Conservation (phyloP, 345 rosid species). For the Anacardium occidentale region DNA sequence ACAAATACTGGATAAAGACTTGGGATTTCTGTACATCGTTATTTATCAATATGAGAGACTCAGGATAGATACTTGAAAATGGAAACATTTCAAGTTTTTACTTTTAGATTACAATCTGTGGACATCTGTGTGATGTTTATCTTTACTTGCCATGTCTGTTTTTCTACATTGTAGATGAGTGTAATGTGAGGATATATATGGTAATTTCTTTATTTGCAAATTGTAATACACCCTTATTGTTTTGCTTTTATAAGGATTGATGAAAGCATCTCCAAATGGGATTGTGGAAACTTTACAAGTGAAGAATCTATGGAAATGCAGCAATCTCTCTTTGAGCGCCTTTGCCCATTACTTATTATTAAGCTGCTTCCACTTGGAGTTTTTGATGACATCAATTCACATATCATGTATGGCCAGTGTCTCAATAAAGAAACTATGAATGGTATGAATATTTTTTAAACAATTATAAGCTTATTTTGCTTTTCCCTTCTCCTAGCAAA, state of each 20-base stretch:
- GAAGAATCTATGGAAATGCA: slow-evolving; percentile 38
- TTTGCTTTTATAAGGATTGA: slow-evolving; percentile 35
- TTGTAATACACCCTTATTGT: slow-evolving; percentile 1
- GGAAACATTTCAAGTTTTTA: neutral
- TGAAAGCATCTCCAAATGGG: slow-evolving; percentile 37
- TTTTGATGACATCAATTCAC: slow-evolving; percentile 53
- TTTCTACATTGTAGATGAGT: neutral
- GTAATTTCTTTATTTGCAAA: neutral
- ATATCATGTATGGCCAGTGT: slow-evolving; percentile 57
- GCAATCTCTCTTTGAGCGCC: slow-evolving; percentile 63
- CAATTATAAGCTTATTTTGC: slow-evolving; percentile 10
- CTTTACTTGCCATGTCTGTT: neutral
- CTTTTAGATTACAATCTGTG: neutral
- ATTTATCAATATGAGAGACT: neutral
- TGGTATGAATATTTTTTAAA: slow-evolving; percentile 37
- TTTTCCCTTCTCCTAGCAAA: neutral
- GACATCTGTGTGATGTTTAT: neutral
- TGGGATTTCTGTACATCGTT: neutral
- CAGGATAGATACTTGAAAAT: neutral
- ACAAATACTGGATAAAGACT: neutral
- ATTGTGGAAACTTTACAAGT: slow-evolving; percentile 27
- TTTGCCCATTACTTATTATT: slow-evolving; percentile 81
- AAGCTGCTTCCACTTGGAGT: slow-evolving; percentile 82
- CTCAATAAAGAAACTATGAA: slow-evolving; percentile 32
- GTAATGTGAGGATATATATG: neutral